Base-by-base conservation (phyloP, 257 asterid species). In the Solanum gracilifrons region DNA sequence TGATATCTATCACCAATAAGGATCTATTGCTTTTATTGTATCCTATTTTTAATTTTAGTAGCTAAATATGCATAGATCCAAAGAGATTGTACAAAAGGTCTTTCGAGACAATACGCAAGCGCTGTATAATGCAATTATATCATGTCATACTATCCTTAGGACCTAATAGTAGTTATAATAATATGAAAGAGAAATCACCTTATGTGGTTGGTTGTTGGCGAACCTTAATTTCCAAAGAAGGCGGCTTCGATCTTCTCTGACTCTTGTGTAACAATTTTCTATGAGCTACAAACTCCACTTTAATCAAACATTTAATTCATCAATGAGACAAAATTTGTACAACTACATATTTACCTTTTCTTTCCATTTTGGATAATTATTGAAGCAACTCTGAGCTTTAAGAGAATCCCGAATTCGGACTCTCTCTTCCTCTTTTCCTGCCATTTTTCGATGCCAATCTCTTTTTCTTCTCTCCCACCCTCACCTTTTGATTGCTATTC, bases 261-360 rank as follows among this genome's bases (percentile, higher is more conserved):
- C 94, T 90, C 98, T 94, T 91, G 88, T 93, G 91, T 92, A 92
- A 88, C 99, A 97, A 91, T 93, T 97, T 88, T 97, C 98, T 89
- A 98, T 92, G 77, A 97, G 96, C 99, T 97, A 88, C 91, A 60
- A 62, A 62, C 71, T 9, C 36, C 71, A 87, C 39, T 58, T 55
- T 55, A 86, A 71, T 10, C 58, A 84, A 18, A 68, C 64, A 55
- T 83, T n/a, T 87, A 10, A 88, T 87, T 21, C 86, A 83, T 13
- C 55, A 82, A n/a, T 37, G 83, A 46, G 60, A 13, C 29, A 20
- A 58, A 23, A 43, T 72, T 8, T 13, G 23, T 18, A 89, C 75
- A 74, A 13, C 64, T 72, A 29, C 9, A 72, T 72, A 18, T 55
- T 55, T 55, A 97, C 99, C 98, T 95, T 93, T 82, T 92, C 87